Conservation (phyloP, 2,329 filamentous ascomycete genomes). For the Cladosporium sp. region DNA sequence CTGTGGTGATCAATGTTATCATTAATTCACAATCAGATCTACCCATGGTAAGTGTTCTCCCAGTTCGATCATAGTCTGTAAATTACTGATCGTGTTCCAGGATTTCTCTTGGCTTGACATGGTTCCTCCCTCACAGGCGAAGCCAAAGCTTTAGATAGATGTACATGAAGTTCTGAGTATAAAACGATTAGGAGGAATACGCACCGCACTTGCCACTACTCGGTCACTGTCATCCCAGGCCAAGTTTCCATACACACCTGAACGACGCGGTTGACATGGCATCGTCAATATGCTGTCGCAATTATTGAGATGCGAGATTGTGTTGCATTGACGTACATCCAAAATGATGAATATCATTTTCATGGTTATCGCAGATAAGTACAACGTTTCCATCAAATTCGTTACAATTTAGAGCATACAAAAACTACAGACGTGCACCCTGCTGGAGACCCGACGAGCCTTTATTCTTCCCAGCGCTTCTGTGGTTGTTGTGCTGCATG, state of each 20-base stretch:
- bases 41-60: conserved; percentile 27
- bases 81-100: conserved; percentile 24
- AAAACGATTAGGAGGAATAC: not conserved
- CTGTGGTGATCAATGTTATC: conserved; percentile 57
- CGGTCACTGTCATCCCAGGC: not conserved
- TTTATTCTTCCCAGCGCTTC: not conserved
- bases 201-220: not conserved
- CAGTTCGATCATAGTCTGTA: not conserved
- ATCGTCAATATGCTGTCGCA: not conserved
- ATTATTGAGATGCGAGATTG: not conserved
- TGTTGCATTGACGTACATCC: not conserved
- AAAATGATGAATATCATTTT: not conserved
- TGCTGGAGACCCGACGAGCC: not conserved
- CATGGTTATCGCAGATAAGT: not conserved
- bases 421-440: not conserved
- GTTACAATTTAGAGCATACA: not conserved
- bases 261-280: not conserved
- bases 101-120: conserved; percentile 36
- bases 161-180: not conserved
- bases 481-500: conserved; percentile 37
- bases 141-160: conserved; percentile 27
- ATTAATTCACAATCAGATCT: conserved; percentile 45
- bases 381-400: not conserved
- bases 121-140: conserved; percentile 29
- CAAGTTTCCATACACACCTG: not conserved